Conservation (phyloP, 176 grass and related monocot species). For the Saccharum officinarum region DNA sequence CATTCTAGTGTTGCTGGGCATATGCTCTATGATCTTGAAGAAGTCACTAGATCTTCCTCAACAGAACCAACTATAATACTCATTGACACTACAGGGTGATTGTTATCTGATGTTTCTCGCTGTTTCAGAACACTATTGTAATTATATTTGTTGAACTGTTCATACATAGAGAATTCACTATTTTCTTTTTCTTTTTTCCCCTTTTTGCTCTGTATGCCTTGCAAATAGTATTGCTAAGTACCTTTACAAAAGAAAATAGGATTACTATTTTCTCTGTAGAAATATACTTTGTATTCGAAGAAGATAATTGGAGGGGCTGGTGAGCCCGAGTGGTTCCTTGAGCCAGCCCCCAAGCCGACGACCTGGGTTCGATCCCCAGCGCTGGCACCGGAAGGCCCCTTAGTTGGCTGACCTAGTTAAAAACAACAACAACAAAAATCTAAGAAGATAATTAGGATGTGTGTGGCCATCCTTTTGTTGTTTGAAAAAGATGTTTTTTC, state of each 20-base stretch:
- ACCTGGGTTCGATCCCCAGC: no score
- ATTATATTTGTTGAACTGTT: background rate
- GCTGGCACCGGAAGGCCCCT: no score
- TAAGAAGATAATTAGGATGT: slow-evolving; percentile 12
- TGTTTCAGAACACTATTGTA: slow-evolving; percentile 3
- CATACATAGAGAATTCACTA: background rate
- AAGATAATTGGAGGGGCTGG: no score
- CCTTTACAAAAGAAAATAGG: slow-evolving; percentile 16
- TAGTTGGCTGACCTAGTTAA: no score
- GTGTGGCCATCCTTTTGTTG: slow-evolving; percentile 1
- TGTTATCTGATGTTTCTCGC: slow-evolving; percentile 23
- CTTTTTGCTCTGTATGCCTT: background rate
- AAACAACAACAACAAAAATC: no score
- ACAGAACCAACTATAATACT: slow-evolving; percentile 91
- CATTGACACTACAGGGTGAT: slow-evolving; percentile 92
- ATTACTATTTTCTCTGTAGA: background rate
- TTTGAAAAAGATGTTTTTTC: slow-evolving; percentile 5
- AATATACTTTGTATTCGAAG: slow-evolving; percentile 3
- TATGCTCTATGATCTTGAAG: slow-evolving; percentile 87
- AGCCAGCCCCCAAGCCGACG: no score
- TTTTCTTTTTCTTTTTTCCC: background rate
- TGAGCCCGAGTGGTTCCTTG: no score
- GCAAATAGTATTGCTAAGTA: background rate
- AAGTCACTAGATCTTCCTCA: slow-evolving; percentile 73
- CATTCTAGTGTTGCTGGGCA: slow-evolving; percentile 81